Evolutionary conservation across 1,139 yeast genomes (phyloP).

Genomic region (Kodamaea anthophila): DNA sequence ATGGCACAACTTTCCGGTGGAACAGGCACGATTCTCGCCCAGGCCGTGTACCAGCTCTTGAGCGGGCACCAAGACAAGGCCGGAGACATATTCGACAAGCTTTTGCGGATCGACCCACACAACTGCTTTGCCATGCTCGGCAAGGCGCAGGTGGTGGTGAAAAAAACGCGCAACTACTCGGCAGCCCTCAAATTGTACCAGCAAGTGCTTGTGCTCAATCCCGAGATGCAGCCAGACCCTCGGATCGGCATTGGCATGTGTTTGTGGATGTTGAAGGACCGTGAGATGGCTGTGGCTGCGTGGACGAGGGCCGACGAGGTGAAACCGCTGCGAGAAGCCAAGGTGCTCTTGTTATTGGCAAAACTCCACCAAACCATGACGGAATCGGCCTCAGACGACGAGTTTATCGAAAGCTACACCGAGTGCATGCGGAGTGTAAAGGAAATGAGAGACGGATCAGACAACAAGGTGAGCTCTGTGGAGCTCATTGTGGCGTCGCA

Average conservation of each 20-base stretch:
- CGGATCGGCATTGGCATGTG: slow-evolving; percentile 93
- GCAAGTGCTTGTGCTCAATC: slow-evolving; percentile 70
- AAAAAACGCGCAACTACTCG: slow-evolving; percentile 60
- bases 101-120: slow-evolving; percentile 43
- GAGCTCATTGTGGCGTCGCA: slow-evolving; percentile 29
- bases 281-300: slow-evolving; percentile 66
- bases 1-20: slow-evolving; percentile 14
- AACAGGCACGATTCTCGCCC: slow-evolving; percentile 48
- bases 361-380: slow-evolving; percentile 61
- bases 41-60: slow-evolving; percentile 46
- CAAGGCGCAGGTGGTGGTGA: slow-evolving; percentile 74
- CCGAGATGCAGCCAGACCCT: slow-evolving; percentile 81
- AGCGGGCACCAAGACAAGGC: slow-evolving; percentile 59
- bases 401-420: slow-evolving; percentile 46
- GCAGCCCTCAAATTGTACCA: slow-evolving; percentile 80
- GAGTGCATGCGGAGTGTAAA: slow-evolving; percentile 35
- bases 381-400: slow-evolving; percentile 53
- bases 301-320: slow-evolving; percentile 80
- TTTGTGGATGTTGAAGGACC: slow-evolving; percentile 82
- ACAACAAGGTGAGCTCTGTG: slow-evolving; percentile 8
- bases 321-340: slow-evolving; percentile 49
- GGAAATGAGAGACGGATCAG: slow-evolving; percentile 18
- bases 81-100: slow-evolving; percentile 51
- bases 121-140: slow-evolving; percentile 79
- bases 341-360: slow-evolving; percentile 60